Base-by-base conservation (phyloP, 805 yeast genomes). In the Pichia cephalocereana region DNA sequence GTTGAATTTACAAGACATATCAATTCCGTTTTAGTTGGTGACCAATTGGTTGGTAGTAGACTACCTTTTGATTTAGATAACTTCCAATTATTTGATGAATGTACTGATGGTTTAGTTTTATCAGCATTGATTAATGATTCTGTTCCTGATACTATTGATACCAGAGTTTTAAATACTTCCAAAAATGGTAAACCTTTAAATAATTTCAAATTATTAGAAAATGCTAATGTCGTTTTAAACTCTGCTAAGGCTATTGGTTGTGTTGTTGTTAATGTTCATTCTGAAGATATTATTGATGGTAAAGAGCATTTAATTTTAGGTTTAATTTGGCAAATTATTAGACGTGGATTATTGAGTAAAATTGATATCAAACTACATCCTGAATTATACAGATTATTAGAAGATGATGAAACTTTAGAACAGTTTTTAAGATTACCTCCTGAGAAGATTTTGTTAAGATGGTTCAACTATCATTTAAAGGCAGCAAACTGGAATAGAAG, bases 211-310 rank as follows among this genome's bases (percentile, higher is more conserved):
- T 91, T 95, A 82, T 79, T 86, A 55, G 99, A 93, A 70, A 93
- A 93, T 68, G 96, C 98, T 46, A 93, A 93, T 69, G 90, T 93
- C 56, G 98, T 93, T 38, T 87, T 93, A 69, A 93, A 93, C 68
- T 93, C 99, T 3, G 99, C 99, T 31, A 93, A 93, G 70, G 99
- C 98, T 46, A 93, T 93, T 69, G 99, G 99, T 19, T 91, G 97
- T 75, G 86, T 93, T 49, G 98, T 93, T 44, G 98, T 93, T 45
- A 93, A 93, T 63, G 98, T 93, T 45, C 98, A 91, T 59, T 86
- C 97, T 15, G 96, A 89, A 64, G 96, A 89, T 65, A 86, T 90
- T 46, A 60, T 87, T 53, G 97, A 89, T 60, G 97, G 97, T 58
- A 90, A 86, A 58, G 95, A 88, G 62, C 96, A 90, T 67, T 76